Base-by-base conservation (phyloP, 768 basidiomycete genomes). In the Rickenella mellea region DNA sequence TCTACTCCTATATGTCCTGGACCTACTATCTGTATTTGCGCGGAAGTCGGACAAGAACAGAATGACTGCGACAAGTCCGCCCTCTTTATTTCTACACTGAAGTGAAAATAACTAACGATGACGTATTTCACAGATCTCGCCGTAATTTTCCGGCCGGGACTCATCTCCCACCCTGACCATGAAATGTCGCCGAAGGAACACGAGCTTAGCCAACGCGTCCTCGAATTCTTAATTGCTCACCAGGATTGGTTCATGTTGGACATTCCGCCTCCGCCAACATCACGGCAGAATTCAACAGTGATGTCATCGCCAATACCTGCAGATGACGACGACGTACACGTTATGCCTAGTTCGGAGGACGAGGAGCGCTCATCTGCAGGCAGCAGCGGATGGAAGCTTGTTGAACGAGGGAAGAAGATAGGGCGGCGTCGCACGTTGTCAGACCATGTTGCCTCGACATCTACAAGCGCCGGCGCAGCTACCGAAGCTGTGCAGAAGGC, bases 181-280 rank as follows among this genome's bases (percentile, higher is more conserved):
- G 87, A 90, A 54, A 76, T 93, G 68, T 76, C 76, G 5, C 91
- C 91, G 1, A 64, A 74, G 35, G 90, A 94, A 55, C 91, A 97
- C 63, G 75, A 78, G 7, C 73, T 90, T 6, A 90, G 84, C 49
- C 94, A 96, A 61, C 69, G 72, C 43, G 93, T 98, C 22, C 73
- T 99, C 39, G 92, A 97, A 58, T 97, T 96, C 59, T 69, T 99
- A 41, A 96, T 99, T 51, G 83, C 78, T n/a, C 83, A 97, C 48
- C 93, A 97, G 57, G 92, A 94, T 55, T 83, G 83, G 74, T 99
- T 99, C 62, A 75, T 94, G 72, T 64, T 96, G 39, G 91, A 87
- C 52, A 83, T 87, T 30, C 76, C 86, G 5, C 78, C 84, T 1
- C 83, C 86, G 2, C 74, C 76, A 15, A 61, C 58, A 2, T 41